Evolutionary conservation across 1,284 basidiomycete genomes (phyloP).

Genomic region (Spongiforma sp.): DNA sequence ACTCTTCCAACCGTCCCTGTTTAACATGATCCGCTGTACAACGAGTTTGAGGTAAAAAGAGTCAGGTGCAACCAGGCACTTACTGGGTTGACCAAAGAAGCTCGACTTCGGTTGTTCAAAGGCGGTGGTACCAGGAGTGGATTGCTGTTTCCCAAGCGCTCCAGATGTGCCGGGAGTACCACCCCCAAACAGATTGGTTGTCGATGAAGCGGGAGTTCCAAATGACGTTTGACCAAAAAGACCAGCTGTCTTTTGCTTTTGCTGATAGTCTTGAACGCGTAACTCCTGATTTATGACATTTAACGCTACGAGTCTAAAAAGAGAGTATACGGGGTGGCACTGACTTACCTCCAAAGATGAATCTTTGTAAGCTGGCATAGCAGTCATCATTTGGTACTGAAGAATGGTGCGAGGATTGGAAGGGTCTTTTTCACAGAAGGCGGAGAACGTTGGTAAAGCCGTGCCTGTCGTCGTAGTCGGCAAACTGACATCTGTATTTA

Average conservation of each 20-base stretch:
- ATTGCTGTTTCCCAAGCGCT: not conserved
- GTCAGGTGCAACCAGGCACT: not conserved
- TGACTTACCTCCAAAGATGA: conserved; percentile 71
- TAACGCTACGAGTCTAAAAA: not conserved
- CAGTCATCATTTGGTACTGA: conserved; percentile 77
- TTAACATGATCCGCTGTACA: not conserved
- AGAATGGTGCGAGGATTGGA: conserved; percentile 45
- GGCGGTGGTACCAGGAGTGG: not conserved
- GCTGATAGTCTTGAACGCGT: conserved; percentile 74
- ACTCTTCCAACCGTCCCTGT: not conserved
- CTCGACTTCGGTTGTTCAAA: not conserved
- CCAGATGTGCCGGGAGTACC: not conserved
- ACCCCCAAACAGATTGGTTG: conserved; percentile 46
- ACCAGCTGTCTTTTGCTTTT: conserved; percentile 73
- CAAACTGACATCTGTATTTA: conserved; percentile 40
- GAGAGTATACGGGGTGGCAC: conserved; percentile 2
- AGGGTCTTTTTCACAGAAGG: conserved; percentile 65
- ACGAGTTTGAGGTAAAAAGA: not conserved
- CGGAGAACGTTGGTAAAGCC: conserved; percentile 59
- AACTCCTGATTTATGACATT: conserved; percentile 58
- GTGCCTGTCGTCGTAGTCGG: conserved; percentile 68
- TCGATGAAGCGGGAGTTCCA: conserved; percentile 32
- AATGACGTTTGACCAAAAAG: conserved; percentile 49
- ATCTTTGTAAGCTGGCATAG: conserved; percentile 70
- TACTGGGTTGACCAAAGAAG: not conserved